phyloP scores from a whole-genome alignment of 441 rosid genomes.

The Populus hybrid region DNA sequence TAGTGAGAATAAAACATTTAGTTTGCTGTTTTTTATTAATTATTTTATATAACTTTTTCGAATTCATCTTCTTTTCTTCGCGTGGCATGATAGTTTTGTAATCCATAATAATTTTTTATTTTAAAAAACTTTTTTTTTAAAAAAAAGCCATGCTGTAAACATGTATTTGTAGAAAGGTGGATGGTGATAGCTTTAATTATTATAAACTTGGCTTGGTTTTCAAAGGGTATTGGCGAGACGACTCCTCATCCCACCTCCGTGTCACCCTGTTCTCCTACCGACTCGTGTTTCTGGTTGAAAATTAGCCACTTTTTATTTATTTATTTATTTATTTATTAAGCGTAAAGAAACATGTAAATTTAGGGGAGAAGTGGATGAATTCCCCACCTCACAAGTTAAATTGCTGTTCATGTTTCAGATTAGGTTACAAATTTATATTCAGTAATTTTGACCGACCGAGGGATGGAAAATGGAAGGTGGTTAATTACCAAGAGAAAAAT shows the following conservation, averaged over 20 bases:
- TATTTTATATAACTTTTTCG: too few species aligned
- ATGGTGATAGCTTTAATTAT: neutral
- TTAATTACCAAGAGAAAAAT: neutral
- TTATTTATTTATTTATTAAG: too few species aligned
- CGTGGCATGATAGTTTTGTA: too few species aligned
- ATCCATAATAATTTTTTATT: too few species aligned
- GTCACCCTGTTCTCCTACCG: neutral
- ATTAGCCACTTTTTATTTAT: neutral
- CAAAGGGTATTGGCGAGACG: neutral
- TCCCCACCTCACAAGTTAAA: too few species aligned
- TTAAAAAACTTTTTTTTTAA: too few species aligned
- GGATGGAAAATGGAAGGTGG: neutral
- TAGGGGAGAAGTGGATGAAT: too few species aligned
- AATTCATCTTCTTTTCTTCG: too few species aligned
- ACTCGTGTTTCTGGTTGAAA: neutral
- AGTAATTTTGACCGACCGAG: neutral
- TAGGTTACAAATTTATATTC: neutral
- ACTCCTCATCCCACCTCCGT: neutral
- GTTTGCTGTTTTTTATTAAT: too few species aligned
- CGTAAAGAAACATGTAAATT: too few species aligned
- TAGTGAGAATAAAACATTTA: too few species aligned
- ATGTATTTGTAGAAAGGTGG: neutral
- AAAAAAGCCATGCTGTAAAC: too few species aligned
- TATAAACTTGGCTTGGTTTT: neutral
- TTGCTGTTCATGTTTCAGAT: neutral